phyloP scores from a whole-genome alignment of 2,329 filamentous ascomycete genomes.

The Aspergillus clavatus region DNA sequence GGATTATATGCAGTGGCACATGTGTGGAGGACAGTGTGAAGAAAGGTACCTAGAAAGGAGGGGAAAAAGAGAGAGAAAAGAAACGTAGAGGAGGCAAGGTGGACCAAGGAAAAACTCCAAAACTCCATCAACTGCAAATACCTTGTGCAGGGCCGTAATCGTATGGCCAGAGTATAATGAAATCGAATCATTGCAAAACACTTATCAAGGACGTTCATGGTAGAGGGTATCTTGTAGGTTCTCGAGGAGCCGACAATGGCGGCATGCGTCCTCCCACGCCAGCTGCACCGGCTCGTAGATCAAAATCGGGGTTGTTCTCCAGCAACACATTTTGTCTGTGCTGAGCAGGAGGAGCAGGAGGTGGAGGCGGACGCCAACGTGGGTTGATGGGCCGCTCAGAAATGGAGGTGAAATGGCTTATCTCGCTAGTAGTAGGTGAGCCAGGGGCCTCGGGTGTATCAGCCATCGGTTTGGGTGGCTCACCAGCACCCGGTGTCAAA shows the following conservation, averaged over 20 bases:
- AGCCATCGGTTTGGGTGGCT: constrained; percentile 37
- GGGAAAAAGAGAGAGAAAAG: too few relatives aligned
- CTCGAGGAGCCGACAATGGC: constrained; percentile 16
- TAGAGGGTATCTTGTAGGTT: constrained; percentile 22
- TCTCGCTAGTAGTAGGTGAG: constrained; percentile 72
- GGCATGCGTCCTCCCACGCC: constrained; percentile 24
- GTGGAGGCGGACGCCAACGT: constrained; percentile 60
- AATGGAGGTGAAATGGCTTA: constrained; percentile 83
- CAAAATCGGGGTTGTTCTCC: constrained; percentile 80
- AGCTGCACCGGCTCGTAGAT: constrained; percentile 49
- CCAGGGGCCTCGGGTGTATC: constrained; percentile 59
- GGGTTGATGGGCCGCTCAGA: constrained; percentile 86
- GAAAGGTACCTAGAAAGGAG: not conserved
- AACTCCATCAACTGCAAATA: not conserved
- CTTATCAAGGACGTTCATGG: constrained; percentile 13
- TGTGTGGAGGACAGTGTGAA: not conserved
- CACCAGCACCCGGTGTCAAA: constrained; percentile 38
- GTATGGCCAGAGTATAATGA: not conserved
- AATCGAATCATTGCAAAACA: not conserved
- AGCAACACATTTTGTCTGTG: constrained; percentile 68
- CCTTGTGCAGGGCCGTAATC: not conserved
- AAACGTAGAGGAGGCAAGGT: not conserved
- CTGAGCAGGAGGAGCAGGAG: constrained; percentile 37
- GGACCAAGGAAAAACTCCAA: not conserved
- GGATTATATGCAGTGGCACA: not conserved